These are phyloP conservation scores for Ceratocystis smalleyi DNA, from an alignment of 2,329 filamentous ascomycete genomes.

Conservation along the genomic window DNA sequence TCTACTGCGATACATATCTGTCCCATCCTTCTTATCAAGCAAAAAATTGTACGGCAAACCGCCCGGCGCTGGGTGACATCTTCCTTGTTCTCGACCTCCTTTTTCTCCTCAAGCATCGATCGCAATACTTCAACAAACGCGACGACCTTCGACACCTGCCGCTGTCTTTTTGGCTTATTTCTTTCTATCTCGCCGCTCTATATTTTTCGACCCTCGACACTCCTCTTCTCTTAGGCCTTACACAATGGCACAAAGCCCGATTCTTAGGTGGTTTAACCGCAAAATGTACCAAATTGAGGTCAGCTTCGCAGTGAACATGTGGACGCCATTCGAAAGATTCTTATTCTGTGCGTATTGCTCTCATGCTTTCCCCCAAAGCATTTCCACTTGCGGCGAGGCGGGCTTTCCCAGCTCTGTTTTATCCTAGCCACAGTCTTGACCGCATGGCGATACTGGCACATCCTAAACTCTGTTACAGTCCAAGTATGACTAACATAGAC, in stretches of 20 bases:
- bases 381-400: neutral
- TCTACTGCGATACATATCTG: neutral
- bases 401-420: neutral
- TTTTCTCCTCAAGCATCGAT: neutral
- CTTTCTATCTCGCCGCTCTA: neutral
- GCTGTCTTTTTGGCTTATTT: neutral
- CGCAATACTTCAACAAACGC: neutral
- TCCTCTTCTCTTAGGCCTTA: neutral
- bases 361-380: too few species aligned
- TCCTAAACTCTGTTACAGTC: slow-evolving; percentile 4
- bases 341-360: slow-evolving; percentile 65
- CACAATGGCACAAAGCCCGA: slow-evolving; percentile 16
- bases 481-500: neutral
- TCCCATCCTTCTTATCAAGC: neutral
- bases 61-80: neutral
- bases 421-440: neutral
- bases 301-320: slow-evolving; percentile 92
- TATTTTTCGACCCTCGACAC: neutral
- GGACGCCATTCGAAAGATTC: slow-evolving; percentile 89
- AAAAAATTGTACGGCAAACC: neutral
- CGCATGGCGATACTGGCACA: neutral
- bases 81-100: neutral
- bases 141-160: neutral
- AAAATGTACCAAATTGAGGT: slow-evolving; percentile 99
- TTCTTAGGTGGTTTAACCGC: slow-evolving; percentile 56